Conservation (phyloP, 2,329 filamentous ascomycete species). For the Septoria petroselini region DNA sequence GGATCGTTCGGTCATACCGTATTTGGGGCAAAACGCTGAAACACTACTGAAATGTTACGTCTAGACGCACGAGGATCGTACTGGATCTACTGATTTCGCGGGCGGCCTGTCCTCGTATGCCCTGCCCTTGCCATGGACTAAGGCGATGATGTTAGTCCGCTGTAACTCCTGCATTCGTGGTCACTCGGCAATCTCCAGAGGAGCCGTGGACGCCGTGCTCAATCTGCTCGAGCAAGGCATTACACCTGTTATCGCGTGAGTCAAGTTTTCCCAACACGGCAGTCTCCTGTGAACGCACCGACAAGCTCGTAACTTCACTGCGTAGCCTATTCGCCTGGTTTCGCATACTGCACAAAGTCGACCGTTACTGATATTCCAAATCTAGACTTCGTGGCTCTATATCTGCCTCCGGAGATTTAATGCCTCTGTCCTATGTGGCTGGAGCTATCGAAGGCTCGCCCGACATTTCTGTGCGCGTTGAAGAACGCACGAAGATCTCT, state of each 20-base stretch:
- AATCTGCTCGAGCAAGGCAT: slow-evolving; percentile 37
- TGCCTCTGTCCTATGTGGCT: slow-evolving; percentile 56
- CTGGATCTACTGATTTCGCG: background rate
- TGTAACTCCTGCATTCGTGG: slow-evolving; percentile 57
- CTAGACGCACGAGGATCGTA: slow-evolving; percentile 29
- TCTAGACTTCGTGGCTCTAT: slow-evolving; percentile 51
- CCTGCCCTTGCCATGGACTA: slow-evolving; percentile 54
- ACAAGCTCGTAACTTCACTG: too few relatives aligned
- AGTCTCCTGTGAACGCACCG: too few relatives aligned
- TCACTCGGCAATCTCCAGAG: slow-evolving; percentile 53
- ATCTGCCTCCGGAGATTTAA: slow-evolving; percentile 58
- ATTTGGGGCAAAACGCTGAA: too few relatives aligned
- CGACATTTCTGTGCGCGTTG: slow-evolving; percentile 40
- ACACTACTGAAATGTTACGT: too few relatives aligned
- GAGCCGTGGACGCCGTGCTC: slow-evolving; percentile 49
- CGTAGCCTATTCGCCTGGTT: too few relatives aligned
- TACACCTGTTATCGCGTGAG: slow-evolving; percentile 50
- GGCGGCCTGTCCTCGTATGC: slow-evolving; percentile 17
- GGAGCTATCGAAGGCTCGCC: slow-evolving; percentile 46
- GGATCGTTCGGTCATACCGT: too few relatives aligned
- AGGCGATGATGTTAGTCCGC: slow-evolving; percentile 55
- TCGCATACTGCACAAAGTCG: too few relatives aligned
- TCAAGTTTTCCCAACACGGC: too few relatives aligned
- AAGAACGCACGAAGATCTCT: slow-evolving; percentile 30
- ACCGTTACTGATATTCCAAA: too few relatives aligned